Percentiles rank a stretch among this genome's conserved stretches.
Evolutionary conservation across 805 yeast species (phyloP).

Genomic region (Candida chilensis): DNA sequence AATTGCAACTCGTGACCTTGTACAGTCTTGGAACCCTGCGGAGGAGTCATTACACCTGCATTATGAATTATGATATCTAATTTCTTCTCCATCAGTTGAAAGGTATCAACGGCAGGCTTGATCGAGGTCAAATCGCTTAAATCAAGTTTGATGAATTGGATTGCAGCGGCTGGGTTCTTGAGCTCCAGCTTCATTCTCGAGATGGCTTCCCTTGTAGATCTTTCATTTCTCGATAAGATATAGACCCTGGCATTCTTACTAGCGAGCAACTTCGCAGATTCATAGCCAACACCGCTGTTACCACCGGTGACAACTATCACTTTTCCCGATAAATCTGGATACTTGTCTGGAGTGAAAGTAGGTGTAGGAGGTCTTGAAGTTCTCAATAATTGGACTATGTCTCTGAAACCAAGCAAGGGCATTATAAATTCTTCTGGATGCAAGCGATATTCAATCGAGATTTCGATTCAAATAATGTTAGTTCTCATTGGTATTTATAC

Average conservation of each 20-base stretch:
- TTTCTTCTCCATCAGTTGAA: constrained; percentile 4
- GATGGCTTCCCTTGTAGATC: constrained; percentile 8
- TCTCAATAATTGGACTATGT: not conserved
- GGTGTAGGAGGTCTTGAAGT: constrained; percentile 3
- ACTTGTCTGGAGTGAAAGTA: constrained; percentile 5
- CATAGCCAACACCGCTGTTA: constrained; percentile 13
- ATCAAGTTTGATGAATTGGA: constrained; percentile 9
- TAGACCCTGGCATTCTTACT: constrained; percentile 11
- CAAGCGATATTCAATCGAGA: too few relatives aligned
- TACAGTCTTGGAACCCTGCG: constrained; percentile 4
- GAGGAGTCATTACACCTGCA: constrained; percentile 11
- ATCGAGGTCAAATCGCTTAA: constrained; percentile 11
- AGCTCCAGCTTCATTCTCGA: constrained; percentile 7
- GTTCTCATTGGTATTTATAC: too few relatives aligned
- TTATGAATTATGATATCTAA: constrained; percentile 13
- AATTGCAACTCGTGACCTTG: constrained; percentile 11
- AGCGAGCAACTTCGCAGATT: constrained; percentile 9
- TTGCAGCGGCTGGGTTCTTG: constrained; percentile 2
- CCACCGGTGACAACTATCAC: constrained; percentile 14
- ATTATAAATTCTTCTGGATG: too few relatives aligned
- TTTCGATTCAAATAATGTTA: too few relatives aligned
- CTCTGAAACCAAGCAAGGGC: too few relatives aligned
- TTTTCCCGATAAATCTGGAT: constrained; percentile 11
- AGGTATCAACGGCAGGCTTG: constrained; percentile 8
- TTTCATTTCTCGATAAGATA: constrained; percentile 10